A percentile compares a stretch with the other conserved stretches of the same genome.
Conservation (phyloP, 2,329 filamentous ascomycete genomes). For the Chaetomium sp. region DNA sequence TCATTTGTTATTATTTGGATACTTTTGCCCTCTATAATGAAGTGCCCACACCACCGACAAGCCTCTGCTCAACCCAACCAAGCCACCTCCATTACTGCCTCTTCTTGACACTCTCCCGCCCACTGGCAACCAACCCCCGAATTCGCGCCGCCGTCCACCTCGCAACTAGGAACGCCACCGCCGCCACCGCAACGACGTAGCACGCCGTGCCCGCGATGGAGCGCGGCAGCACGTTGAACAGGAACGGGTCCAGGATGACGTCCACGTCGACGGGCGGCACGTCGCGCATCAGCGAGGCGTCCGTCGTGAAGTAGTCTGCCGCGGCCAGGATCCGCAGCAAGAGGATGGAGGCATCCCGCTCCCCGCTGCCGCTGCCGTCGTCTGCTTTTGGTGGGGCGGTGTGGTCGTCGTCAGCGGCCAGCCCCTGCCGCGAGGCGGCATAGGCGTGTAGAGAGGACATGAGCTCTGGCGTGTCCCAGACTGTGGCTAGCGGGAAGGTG, state of each 20-base stretch:
- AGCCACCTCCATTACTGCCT: constrained; percentile 17
- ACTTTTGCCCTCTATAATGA: not conserved
- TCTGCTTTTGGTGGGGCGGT: too few relatives aligned
- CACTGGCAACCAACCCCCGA: constrained; percentile 5
- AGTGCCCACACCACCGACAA: not conserved
- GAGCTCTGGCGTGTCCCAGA: constrained; percentile 65
- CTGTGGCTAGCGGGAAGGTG: constrained; percentile 61
- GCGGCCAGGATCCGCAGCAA: constrained; percentile 74
- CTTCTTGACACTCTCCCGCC: constrained; percentile 25
- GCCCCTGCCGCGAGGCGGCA: constrained; percentile 47
- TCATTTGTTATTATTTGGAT: not conserved
- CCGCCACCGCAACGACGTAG: constrained; percentile 68
- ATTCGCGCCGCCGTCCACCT: constrained; percentile 39
- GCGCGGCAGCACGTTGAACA: constrained; percentile 75
- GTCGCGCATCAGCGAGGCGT: constrained; percentile 71
- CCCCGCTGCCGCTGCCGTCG: not conserved
- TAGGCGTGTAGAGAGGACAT: constrained; percentile 66
- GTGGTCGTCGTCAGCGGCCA: too few relatives aligned
- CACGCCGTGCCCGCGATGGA: constrained; percentile 72
- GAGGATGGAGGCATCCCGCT: constrained; percentile 54
- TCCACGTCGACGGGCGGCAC: constrained; percentile 78
- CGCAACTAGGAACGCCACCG: constrained; percentile 49
- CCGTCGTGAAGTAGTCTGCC: constrained; percentile 81
- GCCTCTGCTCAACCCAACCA: not conserved
- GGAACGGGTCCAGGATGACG: constrained; percentile 81